Base-by-base conservation (phyloP, 345 rosid genomes). In the Lepidium didymum region DNA sequence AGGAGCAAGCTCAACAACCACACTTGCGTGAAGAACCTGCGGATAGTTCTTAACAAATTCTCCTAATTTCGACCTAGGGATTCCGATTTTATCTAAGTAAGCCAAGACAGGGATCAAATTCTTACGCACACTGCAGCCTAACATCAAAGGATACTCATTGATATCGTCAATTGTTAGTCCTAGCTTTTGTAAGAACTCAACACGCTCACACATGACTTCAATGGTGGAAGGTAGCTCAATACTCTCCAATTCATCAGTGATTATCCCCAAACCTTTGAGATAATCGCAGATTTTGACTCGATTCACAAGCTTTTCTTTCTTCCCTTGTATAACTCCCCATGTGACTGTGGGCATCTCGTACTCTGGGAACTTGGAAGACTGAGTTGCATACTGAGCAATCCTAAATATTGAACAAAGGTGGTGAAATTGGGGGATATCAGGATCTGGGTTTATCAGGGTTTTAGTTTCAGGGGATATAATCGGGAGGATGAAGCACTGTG, bases 281-380 rank as follows among this genome's bases (percentile, higher is more conserved):
- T 83, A 90, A 74, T 93, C 98, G 67, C 89, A 85, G 34, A 93
- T 86, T 79, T 88, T 90, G 34, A 93, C 98, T 21, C 98, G 94
- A 62, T 85, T 86, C 25, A 93, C 92, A 9, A 93, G 87, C 75
- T 84, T 88, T 27, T 90, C 94, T 58, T 84, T 93, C 61, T 79
- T 92, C 13, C 98, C 96, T 76, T 88, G 97, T 19, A 93, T 79
- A 8, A 88, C 91, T 31, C 92, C 96, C 97, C 97, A 93, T 21
- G 97, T 88, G 68, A 93, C 98, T 2, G 97, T 81, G 29, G 98
- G 98, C 97, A 90, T 90, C 74, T 90, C 89, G 73, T 93, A 90
- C 31, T 90, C 97, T 2, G 92, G 87, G 73, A 81, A 90, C 76
- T 90, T 90, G 7, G 86, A 79, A 47, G 95, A 74, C 44, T 79